These are phyloP conservation scores for Nakaseomyces delphensis DNA, from an alignment of 1,139 yeast species.

Conservation along the genomic window DNA sequence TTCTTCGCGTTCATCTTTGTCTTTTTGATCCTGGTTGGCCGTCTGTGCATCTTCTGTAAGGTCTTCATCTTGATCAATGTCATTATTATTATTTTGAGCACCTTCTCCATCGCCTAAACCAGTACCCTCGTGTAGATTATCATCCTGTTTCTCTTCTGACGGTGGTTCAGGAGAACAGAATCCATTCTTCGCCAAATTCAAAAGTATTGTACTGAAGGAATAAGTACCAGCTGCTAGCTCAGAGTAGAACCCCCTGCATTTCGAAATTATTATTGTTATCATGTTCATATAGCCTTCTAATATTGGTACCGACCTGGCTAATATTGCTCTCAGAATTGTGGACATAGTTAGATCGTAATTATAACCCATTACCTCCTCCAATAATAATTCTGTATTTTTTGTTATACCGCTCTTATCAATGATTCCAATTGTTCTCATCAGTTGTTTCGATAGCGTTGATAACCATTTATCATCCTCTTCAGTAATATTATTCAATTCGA, in stretches of 20 bases:
- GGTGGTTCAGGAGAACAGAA: constrained; percentile 90
- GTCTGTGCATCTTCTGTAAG: constrained; percentile 81
- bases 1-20: constrained; percentile 46
- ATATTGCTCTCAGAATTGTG: constrained; percentile 35
- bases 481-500: constrained; percentile 32
- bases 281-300: constrained; percentile 47
- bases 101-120: constrained; percentile 97
- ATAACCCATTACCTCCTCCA: constrained; percentile 28
- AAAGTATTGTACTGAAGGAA: constrained; percentile 47
- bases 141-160: constrained; percentile 53
- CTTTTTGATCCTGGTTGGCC: constrained; percentile 66
- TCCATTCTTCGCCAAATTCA: constrained; percentile 67
- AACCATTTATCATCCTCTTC: constrained; percentile 65
- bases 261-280: constrained; percentile 36
- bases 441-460: constrained; percentile 39
- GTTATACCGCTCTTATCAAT: constrained; percentile 32
- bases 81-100: constrained; percentile 69
- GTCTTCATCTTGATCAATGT: constrained; percentile 89
- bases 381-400: constrained; percentile 30
- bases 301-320: constrained; percentile 50
- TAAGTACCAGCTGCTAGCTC: constrained; percentile 55
- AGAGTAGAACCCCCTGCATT: constrained; percentile 40
- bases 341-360: constrained; percentile 35
- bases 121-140: constrained; percentile 73
- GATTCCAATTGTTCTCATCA: constrained; percentile 35